Percentiles rank a stretch among this genome's conserved stretches.
phyloP scores from a whole-genome alignment of 805 yeast species.

The Candida glaebosa region DNA sequence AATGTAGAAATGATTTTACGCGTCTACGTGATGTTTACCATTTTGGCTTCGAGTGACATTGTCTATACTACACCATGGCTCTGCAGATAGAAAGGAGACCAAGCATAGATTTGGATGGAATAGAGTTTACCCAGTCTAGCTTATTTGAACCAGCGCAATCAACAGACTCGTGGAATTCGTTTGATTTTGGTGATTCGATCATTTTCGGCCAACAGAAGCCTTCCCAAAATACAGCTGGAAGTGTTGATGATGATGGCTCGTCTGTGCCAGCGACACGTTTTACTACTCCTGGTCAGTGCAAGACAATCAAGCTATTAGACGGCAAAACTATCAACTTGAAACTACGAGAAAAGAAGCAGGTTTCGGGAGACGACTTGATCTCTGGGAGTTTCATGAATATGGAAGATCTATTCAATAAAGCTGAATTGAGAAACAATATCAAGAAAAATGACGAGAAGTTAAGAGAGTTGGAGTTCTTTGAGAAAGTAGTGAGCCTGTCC shows the following conservation, averaged over 20 bases:
- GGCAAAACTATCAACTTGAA: conserved; percentile 15
- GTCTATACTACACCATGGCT: neutral
- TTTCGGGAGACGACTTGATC: neutral
- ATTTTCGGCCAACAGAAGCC: neutral
- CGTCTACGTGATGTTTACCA: too few species aligned
- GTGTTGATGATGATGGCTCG: neutral
- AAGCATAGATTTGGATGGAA: neutral
- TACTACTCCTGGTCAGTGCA: conserved; percentile 4
- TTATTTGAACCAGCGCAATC: conserved; percentile 3
- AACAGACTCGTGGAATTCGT: neutral
- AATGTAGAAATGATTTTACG: neutral
- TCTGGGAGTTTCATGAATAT: conserved; percentile 13
- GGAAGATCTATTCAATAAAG: conserved; percentile 19
- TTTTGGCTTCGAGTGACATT: too few species aligned
- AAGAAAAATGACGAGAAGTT: conserved; percentile 14
- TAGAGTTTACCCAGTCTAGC: conserved; percentile 7
- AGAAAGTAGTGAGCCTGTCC: conserved; percentile 4
- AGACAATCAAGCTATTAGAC: conserved; percentile 17
- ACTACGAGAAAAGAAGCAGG: conserved; percentile 7
- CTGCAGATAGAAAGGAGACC: neutral
- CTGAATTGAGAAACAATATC: conserved; percentile 13
- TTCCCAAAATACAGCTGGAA: neutral
- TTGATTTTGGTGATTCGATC: neutral
- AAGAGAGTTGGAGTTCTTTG: conserved; percentile 2
- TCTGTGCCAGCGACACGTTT: neutral